Conservation (phyloP, 495 filamentous ascomycete genomes). For the Geoglossum glabrum region DNA sequence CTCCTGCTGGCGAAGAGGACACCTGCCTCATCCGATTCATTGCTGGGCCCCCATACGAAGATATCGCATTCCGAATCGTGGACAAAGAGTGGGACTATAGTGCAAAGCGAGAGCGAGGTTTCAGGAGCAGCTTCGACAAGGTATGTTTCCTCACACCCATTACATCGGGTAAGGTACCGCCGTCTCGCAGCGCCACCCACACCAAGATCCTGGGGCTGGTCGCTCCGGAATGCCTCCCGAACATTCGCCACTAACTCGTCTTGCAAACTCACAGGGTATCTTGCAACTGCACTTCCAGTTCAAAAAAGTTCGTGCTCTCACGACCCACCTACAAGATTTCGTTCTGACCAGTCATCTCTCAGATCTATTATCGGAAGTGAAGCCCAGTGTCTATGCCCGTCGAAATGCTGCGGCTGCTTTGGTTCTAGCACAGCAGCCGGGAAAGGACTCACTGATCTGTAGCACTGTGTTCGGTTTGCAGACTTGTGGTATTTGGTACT, state of each 20-base stretch:
- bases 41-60: conserved; percentile 89
- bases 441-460: not conserved
- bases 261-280: conserved; percentile 42
- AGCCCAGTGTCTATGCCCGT: not conserved
- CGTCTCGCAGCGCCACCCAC: not conserved
- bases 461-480: not conserved
- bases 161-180: not conserved
- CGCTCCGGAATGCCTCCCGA: not conserved
- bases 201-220: not conserved
- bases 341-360: conserved; percentile 20
- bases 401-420: not conserved
- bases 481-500: not conserved
- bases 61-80: conserved; percentile 93
- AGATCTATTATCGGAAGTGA: conserved; percentile 50
- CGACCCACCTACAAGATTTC: not conserved
- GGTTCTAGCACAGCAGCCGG: not conserved
- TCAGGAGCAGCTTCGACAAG: conserved; percentile 95
- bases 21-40: conserved; percentile 94
- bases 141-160: conserved; percentile 27
- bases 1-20: conserved; percentile 91
- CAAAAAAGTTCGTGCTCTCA: conserved; percentile 41
- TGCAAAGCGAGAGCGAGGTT: conserved; percentile 84
- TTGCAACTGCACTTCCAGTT: conserved; percentile 96
- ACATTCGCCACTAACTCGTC: not conserved
- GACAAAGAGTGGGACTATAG: conserved; percentile 99